These are phyloP conservation scores for Yarrowia yakushimensis DNA, from an alignment of 805 yeast genomes.

Conservation along the genomic window DNA sequence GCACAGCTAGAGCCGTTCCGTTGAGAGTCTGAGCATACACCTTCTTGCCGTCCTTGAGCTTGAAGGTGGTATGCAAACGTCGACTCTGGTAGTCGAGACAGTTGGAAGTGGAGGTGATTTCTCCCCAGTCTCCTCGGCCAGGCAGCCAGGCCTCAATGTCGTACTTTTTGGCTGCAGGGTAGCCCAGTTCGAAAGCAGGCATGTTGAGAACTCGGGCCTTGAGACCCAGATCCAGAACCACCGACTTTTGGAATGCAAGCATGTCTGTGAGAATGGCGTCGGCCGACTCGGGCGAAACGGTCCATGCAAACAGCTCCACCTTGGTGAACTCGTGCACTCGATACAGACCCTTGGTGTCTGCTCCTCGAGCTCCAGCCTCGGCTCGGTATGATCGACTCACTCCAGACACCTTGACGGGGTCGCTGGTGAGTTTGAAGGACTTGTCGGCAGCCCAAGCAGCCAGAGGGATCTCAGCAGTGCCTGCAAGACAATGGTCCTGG, in stretches of 20 bases:
- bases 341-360: constrained; percentile 85
- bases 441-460: constrained; percentile 71
- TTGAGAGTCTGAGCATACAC: constrained; percentile 76
- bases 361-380: constrained; percentile 96
- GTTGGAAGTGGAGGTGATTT: constrained; percentile 83
- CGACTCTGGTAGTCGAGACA: constrained; percentile 90
- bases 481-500: constrained; percentile 63
- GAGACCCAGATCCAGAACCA: constrained; percentile 66
- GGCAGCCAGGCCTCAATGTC: constrained; percentile 99
- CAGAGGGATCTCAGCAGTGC: constrained; percentile 93
- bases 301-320: constrained; percentile 86
- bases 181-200: constrained; percentile 89
- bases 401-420: constrained; percentile 68
- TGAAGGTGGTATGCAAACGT: constrained; percentile 66
- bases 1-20: constrained; percentile 95
- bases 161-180: constrained; percentile 86
- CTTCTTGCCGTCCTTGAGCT: constrained; percentile 38
- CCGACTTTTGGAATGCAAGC: constrained; percentile 58
- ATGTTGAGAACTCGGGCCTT: constrained; percentile 78
- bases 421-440: constrained; percentile 38
- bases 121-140: constrained; percentile 91
- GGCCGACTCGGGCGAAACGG: constrained; percentile 29
- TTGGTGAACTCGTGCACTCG: constrained; percentile 96
- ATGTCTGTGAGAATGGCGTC: constrained; percentile 50
- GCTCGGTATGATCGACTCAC: constrained; percentile 85